phyloP scores from a whole-genome alignment of 352 stramenopile genomes.

The Pythium guiyangense region DNA sequence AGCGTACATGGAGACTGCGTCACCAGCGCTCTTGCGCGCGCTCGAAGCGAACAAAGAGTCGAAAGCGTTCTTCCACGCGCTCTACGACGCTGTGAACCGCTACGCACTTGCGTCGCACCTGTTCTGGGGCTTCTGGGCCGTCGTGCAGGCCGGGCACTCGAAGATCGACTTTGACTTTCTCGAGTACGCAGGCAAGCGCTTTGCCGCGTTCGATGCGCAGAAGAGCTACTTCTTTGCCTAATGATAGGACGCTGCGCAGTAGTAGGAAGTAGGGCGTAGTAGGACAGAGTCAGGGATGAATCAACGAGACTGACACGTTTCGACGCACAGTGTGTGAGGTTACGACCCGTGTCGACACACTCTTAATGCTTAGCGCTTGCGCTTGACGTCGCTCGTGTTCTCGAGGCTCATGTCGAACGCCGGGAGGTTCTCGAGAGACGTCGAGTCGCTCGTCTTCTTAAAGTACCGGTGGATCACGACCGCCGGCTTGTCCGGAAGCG shows the following conservation, averaged over 20 bases:
- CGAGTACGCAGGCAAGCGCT: slow-evolving; percentile 79
- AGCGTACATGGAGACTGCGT: slow-evolving; percentile 72
- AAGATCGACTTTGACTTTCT: slow-evolving; percentile 91
- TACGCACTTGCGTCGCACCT: slow-evolving; percentile 90
- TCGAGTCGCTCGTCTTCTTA: slow-evolving; percentile 85
- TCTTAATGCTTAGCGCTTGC: slow-evolving; percentile 54
- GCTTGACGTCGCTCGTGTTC: slow-evolving; percentile 78
- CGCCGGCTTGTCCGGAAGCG: slow-evolving; percentile 62
- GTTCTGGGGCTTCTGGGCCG: slow-evolving; percentile 93
- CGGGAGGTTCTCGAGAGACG: slow-evolving; percentile 83
- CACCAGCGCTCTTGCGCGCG: slow-evolving; percentile 53
- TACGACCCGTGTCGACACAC: background rate
- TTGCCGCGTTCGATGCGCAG: slow-evolving; percentile 77
- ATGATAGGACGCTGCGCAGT: background rate
- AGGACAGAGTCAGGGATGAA: background rate
- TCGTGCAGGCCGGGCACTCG: slow-evolving; percentile 88
- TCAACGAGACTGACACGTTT: background rate
- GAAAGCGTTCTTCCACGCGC: slow-evolving; percentile 79
- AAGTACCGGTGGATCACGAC: slow-evolving; percentile 85
- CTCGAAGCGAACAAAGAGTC: slow-evolving; percentile 67
- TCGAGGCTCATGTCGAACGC: slow-evolving; percentile 84
- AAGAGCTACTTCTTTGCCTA: slow-evolving; percentile 54
- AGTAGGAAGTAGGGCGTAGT: background rate
- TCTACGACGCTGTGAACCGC: slow-evolving; percentile 82
- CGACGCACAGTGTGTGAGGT: no score